A percentile compares a stretch with the other conserved stretches of the same genome.
Conservation (phyloP, 2,329 filamentous ascomycete species). For the Hypoxylon sp. region DNA sequence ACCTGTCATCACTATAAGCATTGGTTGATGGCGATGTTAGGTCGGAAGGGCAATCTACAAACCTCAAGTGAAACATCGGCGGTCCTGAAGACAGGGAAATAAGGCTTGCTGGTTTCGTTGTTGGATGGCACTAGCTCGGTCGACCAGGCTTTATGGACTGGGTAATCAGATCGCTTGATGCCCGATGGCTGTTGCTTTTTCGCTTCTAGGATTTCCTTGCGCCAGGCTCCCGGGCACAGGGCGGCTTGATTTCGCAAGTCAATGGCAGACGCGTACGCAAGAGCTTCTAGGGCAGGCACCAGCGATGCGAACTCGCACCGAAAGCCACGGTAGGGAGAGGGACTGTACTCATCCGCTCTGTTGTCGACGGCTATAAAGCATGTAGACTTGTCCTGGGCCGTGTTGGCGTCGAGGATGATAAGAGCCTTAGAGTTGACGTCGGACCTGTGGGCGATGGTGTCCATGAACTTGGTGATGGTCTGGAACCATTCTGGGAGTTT, state of each 20-base stretch:
- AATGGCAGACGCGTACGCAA: not conserved
- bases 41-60: not conserved
- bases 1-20: not conserved
- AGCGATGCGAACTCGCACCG: constrained; percentile 3
- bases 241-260: constrained; percentile 2
- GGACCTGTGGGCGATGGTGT: not conserved
- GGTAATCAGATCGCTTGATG: not conserved
- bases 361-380: not conserved
- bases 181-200: not conserved
- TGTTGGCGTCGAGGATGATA: not conserved
- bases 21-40: not conserved
- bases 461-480: not conserved
- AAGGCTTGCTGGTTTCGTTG: not conserved
- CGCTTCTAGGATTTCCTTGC: not conserved
- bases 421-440: not conserved
- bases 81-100: not conserved
- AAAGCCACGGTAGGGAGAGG: not conserved
- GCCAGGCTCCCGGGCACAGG: not conserved
- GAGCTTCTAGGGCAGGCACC: not conserved
- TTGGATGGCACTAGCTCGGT: not conserved
- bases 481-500: not conserved
- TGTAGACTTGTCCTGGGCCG: not conserved
- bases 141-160: not conserved
- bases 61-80: not conserved
- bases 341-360: not conserved